A percentile compares a stretch with the other conserved stretches of the same genome.
phyloP scores from a whole-genome alignment of 2,329 filamentous ascomycete genomes.

The Cordyceps pruinosa region DNA sequence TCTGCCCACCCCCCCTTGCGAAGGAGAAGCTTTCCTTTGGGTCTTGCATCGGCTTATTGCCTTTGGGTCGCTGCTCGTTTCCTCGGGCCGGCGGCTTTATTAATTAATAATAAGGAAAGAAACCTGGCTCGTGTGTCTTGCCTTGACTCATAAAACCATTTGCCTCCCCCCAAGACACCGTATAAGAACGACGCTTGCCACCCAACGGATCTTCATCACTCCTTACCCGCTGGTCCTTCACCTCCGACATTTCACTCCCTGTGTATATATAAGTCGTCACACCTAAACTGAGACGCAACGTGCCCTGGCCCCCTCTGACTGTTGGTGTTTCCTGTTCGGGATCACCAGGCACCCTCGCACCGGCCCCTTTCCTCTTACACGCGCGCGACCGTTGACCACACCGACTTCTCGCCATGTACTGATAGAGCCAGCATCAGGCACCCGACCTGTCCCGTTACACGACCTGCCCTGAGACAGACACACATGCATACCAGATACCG shows the following conservation, averaged over 20 bases:
- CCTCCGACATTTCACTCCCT: not conserved
- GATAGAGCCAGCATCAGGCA: not conserved
- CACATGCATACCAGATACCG: not conserved
- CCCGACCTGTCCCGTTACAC: not conserved
- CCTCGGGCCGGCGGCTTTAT: not conserved
- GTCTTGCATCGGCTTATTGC: not conserved
- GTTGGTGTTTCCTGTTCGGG: not conserved
- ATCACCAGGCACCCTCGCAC: not conserved
- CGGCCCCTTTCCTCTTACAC: not conserved
- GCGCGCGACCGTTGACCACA: not conserved
- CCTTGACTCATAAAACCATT: not conserved
- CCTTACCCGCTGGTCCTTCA: too few relatives aligned
- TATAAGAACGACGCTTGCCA: slow-evolving; percentile 5
- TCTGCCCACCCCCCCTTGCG: not conserved
- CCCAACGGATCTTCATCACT: not conserved
- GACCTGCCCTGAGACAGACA: not conserved
- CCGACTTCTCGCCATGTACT: slow-evolving; percentile 1
- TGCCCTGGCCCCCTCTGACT: not conserved
- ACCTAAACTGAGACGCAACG: not conserved
- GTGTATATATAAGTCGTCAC: not conserved
- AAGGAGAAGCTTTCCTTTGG: not conserved
- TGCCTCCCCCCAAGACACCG: not conserved
- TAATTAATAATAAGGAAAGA: not conserved
- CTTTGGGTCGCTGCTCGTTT: not conserved
- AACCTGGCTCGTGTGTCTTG: not conserved